These are phyloP conservation scores for Vanilla planifolia DNA, from an alignment of 106 monocot genomes.

Conservation along the genomic window DNA sequence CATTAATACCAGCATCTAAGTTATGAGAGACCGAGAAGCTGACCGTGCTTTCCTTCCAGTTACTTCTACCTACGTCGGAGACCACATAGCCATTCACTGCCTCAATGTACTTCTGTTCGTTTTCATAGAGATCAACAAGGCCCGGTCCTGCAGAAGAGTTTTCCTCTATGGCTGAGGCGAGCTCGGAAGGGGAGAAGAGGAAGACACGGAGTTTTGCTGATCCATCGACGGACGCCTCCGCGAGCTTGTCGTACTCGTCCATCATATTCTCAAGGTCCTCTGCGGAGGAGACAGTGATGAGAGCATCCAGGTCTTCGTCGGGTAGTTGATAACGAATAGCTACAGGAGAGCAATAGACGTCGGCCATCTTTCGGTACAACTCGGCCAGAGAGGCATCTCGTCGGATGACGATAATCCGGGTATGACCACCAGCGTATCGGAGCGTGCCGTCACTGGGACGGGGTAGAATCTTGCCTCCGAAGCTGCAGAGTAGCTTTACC, in stretches of 20 bases:
- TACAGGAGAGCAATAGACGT: slow-evolving; percentile 30
- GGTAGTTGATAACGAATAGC: slow-evolving; percentile 81
- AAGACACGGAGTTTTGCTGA: slow-evolving; percentile 67
- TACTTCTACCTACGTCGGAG: not conserved
- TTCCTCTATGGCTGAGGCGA: not conserved
- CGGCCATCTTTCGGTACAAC: slow-evolving; percentile 42
- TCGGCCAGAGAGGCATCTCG: slow-evolving; percentile 43
- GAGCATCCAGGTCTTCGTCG: slow-evolving; percentile 79
- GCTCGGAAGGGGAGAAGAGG: slow-evolving; percentile 38
- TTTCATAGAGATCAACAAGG: slow-evolving; percentile 12
- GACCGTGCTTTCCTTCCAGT: slow-evolving; percentile 28
- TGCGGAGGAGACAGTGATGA: slow-evolving; percentile 62
- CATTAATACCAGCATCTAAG: slow-evolving; percentile 4
- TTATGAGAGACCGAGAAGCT: slow-evolving; percentile 15
- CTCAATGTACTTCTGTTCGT: slow-evolving; percentile 38
- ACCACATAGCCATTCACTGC: slow-evolving; percentile 34
- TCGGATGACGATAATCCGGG: slow-evolving; percentile 58
- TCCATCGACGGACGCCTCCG: slow-evolving; percentile 24
- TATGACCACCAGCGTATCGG: slow-evolving; percentile 77
- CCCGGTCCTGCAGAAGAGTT: slow-evolving; percentile 3
- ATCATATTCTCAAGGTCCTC: slow-evolving; percentile 97
- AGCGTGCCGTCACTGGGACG: slow-evolving; percentile 71
- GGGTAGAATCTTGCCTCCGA: slow-evolving; percentile 68
- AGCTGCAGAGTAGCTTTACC: slow-evolving; percentile 78
- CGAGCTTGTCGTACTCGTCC: slow-evolving; percentile 85